phyloP scores from a whole-genome alignment of 305 asterid genomes.

The Fraxinus paxiana region DNA sequence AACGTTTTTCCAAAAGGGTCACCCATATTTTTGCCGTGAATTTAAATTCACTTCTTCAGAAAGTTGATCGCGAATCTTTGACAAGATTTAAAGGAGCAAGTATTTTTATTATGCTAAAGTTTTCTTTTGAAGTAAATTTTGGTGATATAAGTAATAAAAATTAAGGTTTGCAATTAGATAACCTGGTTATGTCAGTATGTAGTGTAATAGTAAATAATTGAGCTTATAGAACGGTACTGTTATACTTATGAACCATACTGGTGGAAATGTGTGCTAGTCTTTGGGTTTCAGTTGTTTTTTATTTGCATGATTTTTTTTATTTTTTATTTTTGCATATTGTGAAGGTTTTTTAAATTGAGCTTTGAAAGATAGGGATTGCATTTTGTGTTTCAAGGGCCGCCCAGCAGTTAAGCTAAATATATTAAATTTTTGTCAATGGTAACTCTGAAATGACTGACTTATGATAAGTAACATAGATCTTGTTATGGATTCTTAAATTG shows the following conservation, averaged over 20 bases:
- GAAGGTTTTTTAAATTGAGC: not conserved
- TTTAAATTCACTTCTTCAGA: constrained; percentile 40
- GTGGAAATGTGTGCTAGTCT: not conserved
- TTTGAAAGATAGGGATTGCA: not conserved
- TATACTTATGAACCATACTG: not conserved
- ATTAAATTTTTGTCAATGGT: not conserved
- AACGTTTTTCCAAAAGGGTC: constrained; percentile 43
- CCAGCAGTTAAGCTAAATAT: not conserved
- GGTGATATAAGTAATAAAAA: not conserved
- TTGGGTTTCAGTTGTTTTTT: not conserved
- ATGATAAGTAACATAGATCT: not conserved
- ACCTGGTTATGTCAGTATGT: not conserved
- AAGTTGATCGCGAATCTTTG: constrained; percentile 43
- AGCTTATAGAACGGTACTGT: not conserved
- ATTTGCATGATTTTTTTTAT: not conserved
- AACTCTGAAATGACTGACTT: not conserved
- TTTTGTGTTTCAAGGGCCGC: not conserved
- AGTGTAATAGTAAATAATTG: not conserved
- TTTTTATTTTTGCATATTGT: not conserved
- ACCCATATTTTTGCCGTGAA: constrained; percentile 75
- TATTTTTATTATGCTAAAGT: not conserved
- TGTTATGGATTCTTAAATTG: not conserved
- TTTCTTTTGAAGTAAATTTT: not conserved
- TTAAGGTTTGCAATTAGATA: not conserved
- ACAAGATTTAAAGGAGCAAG: constrained; percentile 59